A percentile compares a stretch with the other conserved stretches of the same genome.
These are phyloP conservation scores for Tetracladium maxilliforme DNA, from an alignment of 2,329 filamentous ascomycete genomes.

Conservation along the genomic window DNA sequence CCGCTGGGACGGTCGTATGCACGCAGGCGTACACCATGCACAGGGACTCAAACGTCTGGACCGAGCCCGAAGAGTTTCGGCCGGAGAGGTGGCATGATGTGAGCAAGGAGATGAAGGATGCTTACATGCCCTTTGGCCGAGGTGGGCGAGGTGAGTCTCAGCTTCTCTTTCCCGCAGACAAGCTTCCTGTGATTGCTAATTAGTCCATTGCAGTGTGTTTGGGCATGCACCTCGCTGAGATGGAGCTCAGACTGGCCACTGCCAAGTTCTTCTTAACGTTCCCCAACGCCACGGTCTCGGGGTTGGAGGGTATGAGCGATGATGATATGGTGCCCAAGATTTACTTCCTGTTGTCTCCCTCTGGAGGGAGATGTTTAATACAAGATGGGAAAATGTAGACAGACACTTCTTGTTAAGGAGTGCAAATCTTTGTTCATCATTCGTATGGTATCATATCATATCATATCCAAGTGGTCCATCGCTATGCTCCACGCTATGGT, in stretches of 20 bases:
- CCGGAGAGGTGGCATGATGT: constrained; percentile 21
- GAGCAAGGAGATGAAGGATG: constrained; percentile 26
- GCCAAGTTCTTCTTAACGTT: constrained; percentile 36
- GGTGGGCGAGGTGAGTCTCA: constrained; percentile 25
- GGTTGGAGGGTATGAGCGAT: constrained; percentile 17
- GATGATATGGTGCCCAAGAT: constrained; percentile 18
- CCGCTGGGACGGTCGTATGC: constrained; percentile 14
- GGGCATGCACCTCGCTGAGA: constrained; percentile 38
- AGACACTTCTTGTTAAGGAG: too few relatives aligned
- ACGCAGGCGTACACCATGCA: constrained; percentile 23
- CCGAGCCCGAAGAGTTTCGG: constrained; percentile 17
- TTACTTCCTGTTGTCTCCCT: constrained; percentile 18
- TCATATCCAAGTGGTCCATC: too few relatives aligned
- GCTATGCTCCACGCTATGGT: too few relatives aligned
- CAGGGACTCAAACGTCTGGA: constrained; percentile 17
- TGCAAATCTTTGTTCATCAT: too few relatives aligned
- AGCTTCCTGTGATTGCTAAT: background rate
- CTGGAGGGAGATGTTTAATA: constrained; percentile 16
- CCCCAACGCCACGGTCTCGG: constrained; percentile 16
- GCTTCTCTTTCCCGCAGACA: background rate
- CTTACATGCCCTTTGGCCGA: constrained; percentile 35
- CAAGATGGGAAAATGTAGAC: too few relatives aligned
- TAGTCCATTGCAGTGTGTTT: constrained; percentile 24
- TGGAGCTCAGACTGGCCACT: constrained; percentile 35
- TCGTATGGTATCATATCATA: too few relatives aligned